phyloP scores from a whole-genome alignment of 331 rosid species.

The Pyracantha coccinea region DNA sequence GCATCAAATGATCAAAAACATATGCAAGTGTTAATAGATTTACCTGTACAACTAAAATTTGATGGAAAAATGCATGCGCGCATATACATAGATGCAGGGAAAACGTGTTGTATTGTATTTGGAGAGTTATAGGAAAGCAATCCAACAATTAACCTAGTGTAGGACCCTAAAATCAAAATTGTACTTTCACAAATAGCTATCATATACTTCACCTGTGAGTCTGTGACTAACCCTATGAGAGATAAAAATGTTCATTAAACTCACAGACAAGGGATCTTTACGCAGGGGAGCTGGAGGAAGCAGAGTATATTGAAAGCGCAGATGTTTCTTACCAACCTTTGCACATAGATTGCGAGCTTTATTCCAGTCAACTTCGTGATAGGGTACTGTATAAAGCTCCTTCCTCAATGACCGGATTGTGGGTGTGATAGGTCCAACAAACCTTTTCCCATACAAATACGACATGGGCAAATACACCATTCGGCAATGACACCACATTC shows the following conservation, averaged over 20 bases:
- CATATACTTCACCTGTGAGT: background rate
- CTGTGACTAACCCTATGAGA: background rate
- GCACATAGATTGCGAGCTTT: conserved; percentile 6
- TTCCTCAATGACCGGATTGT: conserved; percentile 11
- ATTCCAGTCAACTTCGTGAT: conserved; percentile 13
- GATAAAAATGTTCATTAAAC: background rate
- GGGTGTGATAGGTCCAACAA: conserved; percentile 18
- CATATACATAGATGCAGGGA: background rate
- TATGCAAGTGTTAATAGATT: background rate
- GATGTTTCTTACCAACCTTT: background rate
- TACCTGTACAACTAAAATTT: background rate
- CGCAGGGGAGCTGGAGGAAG: background rate
- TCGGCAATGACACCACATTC: conserved; percentile 18
- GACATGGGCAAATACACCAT: conserved; percentile 22
- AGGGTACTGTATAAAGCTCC: conserved; percentile 12
- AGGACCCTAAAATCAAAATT: background rate
- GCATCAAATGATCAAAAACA: background rate
- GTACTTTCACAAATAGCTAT: background rate
- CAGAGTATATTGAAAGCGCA: background rate
- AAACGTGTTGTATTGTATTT: background rate
- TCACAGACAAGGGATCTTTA: background rate
- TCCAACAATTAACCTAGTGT: background rate
- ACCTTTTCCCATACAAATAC: conserved; percentile 14
- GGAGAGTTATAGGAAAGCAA: background rate
- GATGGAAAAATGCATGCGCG: background rate